Percentiles rank a stretch among this genome's conserved stretches.
Conservation (phyloP, 2,329 filamentous ascomycete genomes). For the Trichoderma oligosporum region DNA sequence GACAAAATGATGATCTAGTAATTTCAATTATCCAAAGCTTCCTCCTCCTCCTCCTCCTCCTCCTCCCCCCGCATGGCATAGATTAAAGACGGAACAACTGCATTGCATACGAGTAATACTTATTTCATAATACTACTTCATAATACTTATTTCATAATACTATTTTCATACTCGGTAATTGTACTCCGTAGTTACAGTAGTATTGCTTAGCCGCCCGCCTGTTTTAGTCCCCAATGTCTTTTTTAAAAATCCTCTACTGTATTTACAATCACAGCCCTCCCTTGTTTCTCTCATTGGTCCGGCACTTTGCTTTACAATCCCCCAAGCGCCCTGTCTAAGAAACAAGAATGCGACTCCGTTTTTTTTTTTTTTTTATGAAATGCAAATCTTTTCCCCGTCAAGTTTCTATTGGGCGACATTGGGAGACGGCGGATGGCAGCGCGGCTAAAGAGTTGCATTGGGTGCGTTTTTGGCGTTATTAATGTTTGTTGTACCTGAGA, state of each 20-base stretch:
- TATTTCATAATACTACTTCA: no score
- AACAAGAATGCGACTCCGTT: slow-evolving; percentile 3
- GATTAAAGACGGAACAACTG: no score
- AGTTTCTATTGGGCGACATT: not conserved
- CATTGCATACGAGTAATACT: no score
- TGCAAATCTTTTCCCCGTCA: not conserved
- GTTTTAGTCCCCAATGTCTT: not conserved
- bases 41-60: no score
- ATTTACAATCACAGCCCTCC: slow-evolving; percentile 4
- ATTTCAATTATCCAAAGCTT: no score
- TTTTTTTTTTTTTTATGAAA: not conserved
- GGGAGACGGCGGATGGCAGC: not conserved
- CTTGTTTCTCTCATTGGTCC: slow-evolving; percentile 11
- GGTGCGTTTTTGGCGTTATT: not conserved
- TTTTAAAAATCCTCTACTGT: not conserved
- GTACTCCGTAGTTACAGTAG: no score
- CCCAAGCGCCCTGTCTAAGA: slow-evolving; percentile 7
- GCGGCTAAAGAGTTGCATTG: not conserved
- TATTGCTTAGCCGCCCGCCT: not conserved
- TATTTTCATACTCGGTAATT: no score
- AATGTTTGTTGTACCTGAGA: no score
- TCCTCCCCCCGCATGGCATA: no score
- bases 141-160: no score
- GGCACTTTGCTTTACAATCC: not conserved
- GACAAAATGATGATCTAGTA: no score